Conservation (phyloP, 306 rosid species). For the Gleditsia sinensis region DNA sequence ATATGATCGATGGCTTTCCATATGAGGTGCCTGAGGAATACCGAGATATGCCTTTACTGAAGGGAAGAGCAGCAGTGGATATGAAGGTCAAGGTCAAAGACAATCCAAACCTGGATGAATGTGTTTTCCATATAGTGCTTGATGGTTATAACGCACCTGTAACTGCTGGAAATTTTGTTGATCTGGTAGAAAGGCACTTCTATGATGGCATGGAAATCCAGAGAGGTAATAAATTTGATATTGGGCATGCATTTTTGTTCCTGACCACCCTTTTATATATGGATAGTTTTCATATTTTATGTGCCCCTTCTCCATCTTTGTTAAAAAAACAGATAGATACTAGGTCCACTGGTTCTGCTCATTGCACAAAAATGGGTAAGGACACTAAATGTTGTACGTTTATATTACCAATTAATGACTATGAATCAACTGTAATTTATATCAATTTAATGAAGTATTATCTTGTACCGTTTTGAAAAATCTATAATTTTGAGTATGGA, state of each 20-base stretch:
- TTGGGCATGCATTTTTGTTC: neutral
- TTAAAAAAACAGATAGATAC: constrained; percentile 11
- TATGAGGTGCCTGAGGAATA: constrained; percentile 89
- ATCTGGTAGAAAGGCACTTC: constrained; percentile 90
- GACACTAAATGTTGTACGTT: neutral
- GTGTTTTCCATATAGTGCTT: constrained; percentile 86
- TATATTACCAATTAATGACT: neutral
- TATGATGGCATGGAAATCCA: constrained; percentile 98
- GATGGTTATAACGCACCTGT: constrained; percentile 97
- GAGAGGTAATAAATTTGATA: constrained; percentile 66
- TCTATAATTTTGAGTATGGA: neutral
- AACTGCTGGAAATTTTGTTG: constrained; percentile 90
- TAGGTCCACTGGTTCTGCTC: constrained; percentile 23
- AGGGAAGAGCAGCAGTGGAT: constrained; percentile 96
- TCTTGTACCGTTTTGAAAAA: neutral
- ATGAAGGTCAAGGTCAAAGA: constrained; percentile 99
- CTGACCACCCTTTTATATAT: constrained; percentile 17
- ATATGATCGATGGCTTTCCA: constrained; percentile 96
- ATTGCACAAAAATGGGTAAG: constrained; percentile 17
- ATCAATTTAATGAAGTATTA: neutral
- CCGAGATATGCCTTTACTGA: constrained; percentile 77
- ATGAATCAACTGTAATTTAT: neutral
- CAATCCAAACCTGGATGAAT: constrained; percentile 78
- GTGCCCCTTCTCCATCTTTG: neutral
- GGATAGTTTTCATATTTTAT: constrained; percentile 20